Base-by-base conservation (phyloP, 78 protist genomes). In the Protostelium mycophagum region DNA sequence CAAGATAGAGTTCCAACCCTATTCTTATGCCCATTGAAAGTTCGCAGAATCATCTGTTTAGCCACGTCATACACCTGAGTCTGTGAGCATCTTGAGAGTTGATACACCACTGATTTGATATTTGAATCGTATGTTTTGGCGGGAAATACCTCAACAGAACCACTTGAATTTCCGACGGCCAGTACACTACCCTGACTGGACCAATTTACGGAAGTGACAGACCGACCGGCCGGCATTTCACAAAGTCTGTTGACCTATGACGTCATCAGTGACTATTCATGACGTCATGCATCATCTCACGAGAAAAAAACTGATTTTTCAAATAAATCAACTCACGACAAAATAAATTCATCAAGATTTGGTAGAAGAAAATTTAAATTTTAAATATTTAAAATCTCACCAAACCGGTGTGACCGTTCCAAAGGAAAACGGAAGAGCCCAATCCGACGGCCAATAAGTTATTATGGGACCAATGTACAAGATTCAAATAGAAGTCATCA, bases 401-500 rank as follows among this genome's bases (percentile, higher is more conserved):
- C 28, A 90, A 36, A n/a, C 98, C 92, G 0, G 97, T 93, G 28
- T 28, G 10, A 0, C 99, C 98, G 91, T 96, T 97, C 99, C 99
- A 99, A 34, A 99, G 91, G 92, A 97, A 99, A 35, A 98, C 97
- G 28, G 93, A 23, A 0, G 38, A 9, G 35, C 95, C 96, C 0
- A 99, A 95, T 0, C 97, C 99, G 34, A 99, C 99, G 0, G 98
- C 98, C 0, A 99, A 86, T 16, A 94, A 38, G 88, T 98, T 98
- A 35, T n/a, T 29, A 31, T 94, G 23, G 36, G 91, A 88, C 99
- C 99, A 99, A 91, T 98, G 99, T 16, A 99, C 88, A 0, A 98
- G 89, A 89, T 98, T 98, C 38, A 97, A 73, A 88, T 99, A 98
- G 87, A 91, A 99, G 90, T 99, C 99, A 84, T 98, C 99, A n/a